Base-by-base conservation (phyloP, 768 basidiomycete genomes). In the Daedaleopsis sinensis region DNA sequence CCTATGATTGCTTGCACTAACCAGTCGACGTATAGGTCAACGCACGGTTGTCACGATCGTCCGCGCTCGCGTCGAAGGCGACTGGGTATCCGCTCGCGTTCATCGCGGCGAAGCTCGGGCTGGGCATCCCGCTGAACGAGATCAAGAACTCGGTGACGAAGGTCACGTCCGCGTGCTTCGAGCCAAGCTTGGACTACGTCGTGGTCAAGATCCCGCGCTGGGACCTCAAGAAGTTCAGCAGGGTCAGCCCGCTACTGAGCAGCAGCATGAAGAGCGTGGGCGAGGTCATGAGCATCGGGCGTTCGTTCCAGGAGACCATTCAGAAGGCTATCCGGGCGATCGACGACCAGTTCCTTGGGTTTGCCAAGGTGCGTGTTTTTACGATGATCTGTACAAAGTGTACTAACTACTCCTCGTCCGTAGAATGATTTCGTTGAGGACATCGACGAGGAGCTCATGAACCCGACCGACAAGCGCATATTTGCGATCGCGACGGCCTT, bases 241-340 rank as follows among this genome's bases (percentile, higher is more conserved):
- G 96, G 49, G 96, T 99, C 70, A 95, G 93, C 73, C 85, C 90
- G 60, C 81, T 92, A 43, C 79, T 99, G 52, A 94, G 93, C 75
- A 93, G 91, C 67, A 94, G 92, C 76, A 98, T 99, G 96, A 98
- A 98, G 84, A 94, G 92, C 68, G 96, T 99, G 9, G 96, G 96
- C 27, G 96, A 99, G 76, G 96, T 99, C 59, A 99, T 99, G 97
- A 94, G 93, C 67, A 98, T 99, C 66, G 96, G 96, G 15, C 82
- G 96, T 68, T 97, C 95, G 5, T 99, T 99, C 70, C 96, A 98
- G 74, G 96, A 99, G 80, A 98, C 96, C 1, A 90, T 98, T 58
- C 96, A 98, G 75, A 98, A 99, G 78, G 97, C 96, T 4, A 96
- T 98, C 63, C 82, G 96, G 37, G 90, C 94, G 3, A 97, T 99